Percentiles rank a stretch among this genome's conserved stretches.
Evolutionary conservation across 75 land plant species (phyloP).

Genomic region (Cryptomeria japonica): DNA sequence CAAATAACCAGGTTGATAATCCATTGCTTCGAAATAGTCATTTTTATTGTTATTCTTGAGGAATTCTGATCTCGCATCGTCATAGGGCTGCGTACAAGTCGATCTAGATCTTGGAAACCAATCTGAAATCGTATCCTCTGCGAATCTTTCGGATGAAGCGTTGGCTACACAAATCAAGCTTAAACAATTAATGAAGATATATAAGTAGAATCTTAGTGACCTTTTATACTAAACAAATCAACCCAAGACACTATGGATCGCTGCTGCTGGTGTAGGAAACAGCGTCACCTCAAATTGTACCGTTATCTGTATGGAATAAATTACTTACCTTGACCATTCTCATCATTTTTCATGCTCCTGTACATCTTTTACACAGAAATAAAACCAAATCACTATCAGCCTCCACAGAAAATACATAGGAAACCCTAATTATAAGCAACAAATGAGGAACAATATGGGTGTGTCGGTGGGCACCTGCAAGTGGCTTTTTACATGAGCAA

Average conservation of each 20-base stretch:
- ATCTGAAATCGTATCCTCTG: not conserved
- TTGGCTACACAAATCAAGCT: constrained; percentile 2
- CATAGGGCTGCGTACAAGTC: not conserved
- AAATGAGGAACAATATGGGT: not conserved
- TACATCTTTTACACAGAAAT: not conserved
- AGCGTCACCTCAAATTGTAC: not conserved
- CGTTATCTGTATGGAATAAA: not conserved
- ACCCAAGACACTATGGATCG: not conserved
- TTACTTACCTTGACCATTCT: not conserved
- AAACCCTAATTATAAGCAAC: not conserved
- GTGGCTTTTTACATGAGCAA: constrained; percentile 82
- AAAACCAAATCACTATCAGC: not conserved
- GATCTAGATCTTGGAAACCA: not conserved
- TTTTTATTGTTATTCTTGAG: not conserved
- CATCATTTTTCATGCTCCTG: constrained; percentile 11
- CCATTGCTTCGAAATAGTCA: not conserved
- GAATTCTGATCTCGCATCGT: not conserved
- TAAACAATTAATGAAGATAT: not conserved
- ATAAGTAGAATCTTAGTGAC: not conserved
- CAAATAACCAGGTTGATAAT: not conserved
- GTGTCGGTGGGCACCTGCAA: constrained; percentile 40
- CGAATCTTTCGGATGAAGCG: not conserved
- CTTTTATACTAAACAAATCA: not conserved
- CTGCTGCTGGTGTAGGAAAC: not conserved
- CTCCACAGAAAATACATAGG: not conserved